Conservation (phyloP, 2,329 filamentous ascomycete species). For the Ophiostoma triangulosporum region DNA sequence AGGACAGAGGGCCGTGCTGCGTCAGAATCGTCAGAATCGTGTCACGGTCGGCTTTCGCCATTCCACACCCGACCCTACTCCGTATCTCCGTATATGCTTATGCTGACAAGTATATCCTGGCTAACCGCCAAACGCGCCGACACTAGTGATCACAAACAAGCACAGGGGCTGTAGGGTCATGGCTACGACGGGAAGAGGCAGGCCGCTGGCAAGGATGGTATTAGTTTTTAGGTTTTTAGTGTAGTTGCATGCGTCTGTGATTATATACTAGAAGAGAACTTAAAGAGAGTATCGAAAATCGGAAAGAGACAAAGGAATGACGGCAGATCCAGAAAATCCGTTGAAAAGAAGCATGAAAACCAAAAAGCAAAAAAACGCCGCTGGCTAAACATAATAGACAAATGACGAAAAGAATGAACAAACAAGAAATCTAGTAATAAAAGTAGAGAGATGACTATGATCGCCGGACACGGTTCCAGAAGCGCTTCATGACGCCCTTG, state of each 20-base stretch:
- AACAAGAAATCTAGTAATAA: background rate
- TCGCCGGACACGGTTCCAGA: conserved; percentile 50
- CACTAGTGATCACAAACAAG: too few relatives aligned
- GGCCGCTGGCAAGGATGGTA: background rate
- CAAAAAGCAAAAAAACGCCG: background rate
- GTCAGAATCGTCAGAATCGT: too few relatives aligned
- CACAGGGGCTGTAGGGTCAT: too few relatives aligned
- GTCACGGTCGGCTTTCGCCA: too few relatives aligned
- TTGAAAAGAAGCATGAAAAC: background rate
- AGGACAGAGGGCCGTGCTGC: too few relatives aligned
- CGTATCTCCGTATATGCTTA: background rate
- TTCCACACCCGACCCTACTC: too few relatives aligned
- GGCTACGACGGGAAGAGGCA: too few relatives aligned
- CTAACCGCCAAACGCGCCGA: too few relatives aligned
- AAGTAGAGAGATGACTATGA: conserved; percentile 14
- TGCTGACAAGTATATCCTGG: too few relatives aligned
- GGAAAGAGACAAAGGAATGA: background rate
- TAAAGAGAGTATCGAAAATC: conserved; percentile 2
- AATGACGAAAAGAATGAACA: background rate
- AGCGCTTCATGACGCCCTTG: conserved; percentile 43
- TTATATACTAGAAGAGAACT: conserved; percentile 1
- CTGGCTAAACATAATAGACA: conserved; percentile 1
- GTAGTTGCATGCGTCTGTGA: too few relatives aligned
- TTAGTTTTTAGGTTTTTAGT: too few relatives aligned
- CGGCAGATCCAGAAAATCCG: background rate